A percentile compares a stretch with the other conserved stretches of the same genome.
phyloP scores from a whole-genome alignment of 371 early-diverging fungal species.

The Actinomortierella ambigua region DNA sequence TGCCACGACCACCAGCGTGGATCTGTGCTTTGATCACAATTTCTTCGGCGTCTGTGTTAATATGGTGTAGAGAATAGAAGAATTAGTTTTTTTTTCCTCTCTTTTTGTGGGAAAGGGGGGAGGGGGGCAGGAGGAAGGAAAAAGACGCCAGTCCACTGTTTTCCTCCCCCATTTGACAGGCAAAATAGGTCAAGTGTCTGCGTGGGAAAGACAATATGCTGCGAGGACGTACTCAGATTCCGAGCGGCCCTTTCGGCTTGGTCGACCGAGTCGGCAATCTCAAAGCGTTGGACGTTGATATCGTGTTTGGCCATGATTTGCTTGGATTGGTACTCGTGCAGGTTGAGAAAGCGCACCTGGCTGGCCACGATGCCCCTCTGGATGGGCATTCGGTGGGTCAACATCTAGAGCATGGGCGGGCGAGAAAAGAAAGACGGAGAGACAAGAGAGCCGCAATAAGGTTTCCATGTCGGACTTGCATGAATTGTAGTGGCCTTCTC shows the following conservation, averaged over 20 bases:
- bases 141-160: too few species aligned
- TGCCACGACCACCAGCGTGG: conserved; percentile 72
- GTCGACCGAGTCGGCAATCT: conserved; percentile 55
- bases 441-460: not conserved
- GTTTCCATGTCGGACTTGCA: not conserved
- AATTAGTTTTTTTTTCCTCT: not conserved
- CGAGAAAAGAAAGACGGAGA: not conserved
- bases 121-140: too few species aligned
- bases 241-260: conserved; percentile 62
- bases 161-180: too few species aligned
- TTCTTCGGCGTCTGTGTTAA: conserved; percentile 48
- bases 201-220: too few species aligned
- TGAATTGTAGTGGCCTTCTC: too few species aligned
- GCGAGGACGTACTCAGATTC: conserved; percentile 43
- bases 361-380: conserved; percentile 23
- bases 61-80: not conserved
- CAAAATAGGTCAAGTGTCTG: too few species aligned
- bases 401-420: not conserved
- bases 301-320: conserved; percentile 61
- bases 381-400: too few species aligned
- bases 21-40: conserved; percentile 76
- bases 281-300: conserved; percentile 60
- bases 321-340: conserved; percentile 58
- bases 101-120: too few species aligned
- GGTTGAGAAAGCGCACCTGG: conserved; percentile 38